These are phyloP conservation scores for Steccherinum ochraceum DNA, from an alignment of 768 basidiomycete species.

Conservation along the genomic window DNA sequence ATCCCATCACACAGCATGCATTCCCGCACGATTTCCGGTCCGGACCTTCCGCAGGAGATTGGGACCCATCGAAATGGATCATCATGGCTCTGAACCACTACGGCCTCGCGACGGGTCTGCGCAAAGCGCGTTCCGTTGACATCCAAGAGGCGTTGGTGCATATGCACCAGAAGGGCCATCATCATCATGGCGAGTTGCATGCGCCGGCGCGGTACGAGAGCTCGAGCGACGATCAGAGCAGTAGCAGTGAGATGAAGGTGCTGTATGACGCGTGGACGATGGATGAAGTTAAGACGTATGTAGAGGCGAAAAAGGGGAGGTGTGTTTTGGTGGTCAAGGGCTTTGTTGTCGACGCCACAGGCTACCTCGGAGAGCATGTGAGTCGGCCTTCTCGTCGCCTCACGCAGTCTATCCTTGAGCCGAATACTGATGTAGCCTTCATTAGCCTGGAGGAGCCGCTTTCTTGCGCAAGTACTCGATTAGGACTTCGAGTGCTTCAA, in stretches of 20 bases:
- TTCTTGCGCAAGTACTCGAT: constrained; percentile 47
- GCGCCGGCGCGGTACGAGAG: constrained; percentile 13
- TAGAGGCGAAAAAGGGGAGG: constrained; percentile 24
- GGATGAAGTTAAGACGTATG: constrained; percentile 31
- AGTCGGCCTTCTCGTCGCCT: constrained; percentile 20
- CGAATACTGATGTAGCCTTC: background rate
- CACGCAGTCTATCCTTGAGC: background rate
- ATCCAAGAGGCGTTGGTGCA: constrained; percentile 39
- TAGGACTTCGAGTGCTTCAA: constrained; percentile 9
- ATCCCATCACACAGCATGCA: constrained; percentile 42
- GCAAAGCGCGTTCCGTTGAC: constrained; percentile 44
- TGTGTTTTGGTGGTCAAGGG: constrained; percentile 56
- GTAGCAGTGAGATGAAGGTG: constrained; percentile 26
- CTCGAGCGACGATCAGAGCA: constrained; percentile 9
- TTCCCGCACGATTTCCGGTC: constrained; percentile 79
- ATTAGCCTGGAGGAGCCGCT: constrained; percentile 63
- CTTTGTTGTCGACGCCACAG: constrained; percentile 54
- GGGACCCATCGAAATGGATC: constrained; percentile 82
- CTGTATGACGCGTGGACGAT: constrained; percentile 32
- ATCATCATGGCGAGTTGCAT: background rate
- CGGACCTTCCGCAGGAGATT: constrained; percentile 51
- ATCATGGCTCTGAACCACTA: constrained; percentile 46
- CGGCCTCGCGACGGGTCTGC: constrained; percentile 42
- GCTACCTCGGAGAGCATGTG: constrained; percentile 64
- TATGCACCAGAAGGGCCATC: constrained; percentile 38